Evolutionary conservation across 768 basidiomycete species (phyloP).

Genomic region (Hericium alpestre): DNA sequence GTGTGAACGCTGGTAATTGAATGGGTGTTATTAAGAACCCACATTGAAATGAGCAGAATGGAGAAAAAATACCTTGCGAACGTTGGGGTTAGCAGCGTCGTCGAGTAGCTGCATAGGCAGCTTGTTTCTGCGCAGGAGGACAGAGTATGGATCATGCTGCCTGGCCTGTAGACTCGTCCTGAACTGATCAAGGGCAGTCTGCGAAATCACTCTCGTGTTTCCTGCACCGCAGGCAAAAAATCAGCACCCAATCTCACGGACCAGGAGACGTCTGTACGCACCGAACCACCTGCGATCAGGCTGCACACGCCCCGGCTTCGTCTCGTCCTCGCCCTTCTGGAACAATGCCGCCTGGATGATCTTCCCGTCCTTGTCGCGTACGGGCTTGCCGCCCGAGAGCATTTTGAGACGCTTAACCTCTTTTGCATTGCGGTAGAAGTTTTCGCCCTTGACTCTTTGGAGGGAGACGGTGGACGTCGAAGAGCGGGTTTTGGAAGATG

Average conservation of each 20-base stretch:
- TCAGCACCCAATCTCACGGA: not conserved
- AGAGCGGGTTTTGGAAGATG: not conserved
- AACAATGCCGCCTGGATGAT: conserved; percentile 89
- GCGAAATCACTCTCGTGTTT: conserved; percentile 97
- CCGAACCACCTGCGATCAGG: conserved; percentile 98
- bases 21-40: not conserved
- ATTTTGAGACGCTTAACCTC: conserved; percentile 77
- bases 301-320: conserved; percentile 82
- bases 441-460: conserved; percentile 82
- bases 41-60: not conserved
- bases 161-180: conserved; percentile 74
- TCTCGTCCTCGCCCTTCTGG: conserved; percentile 90
- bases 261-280: conserved; percentile 27
- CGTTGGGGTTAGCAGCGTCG: conserved; percentile 72
- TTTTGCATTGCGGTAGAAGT: conserved; percentile 97
- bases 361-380: conserved; percentile 86
- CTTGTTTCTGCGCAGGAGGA: conserved; percentile 87
- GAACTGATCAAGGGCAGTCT: conserved; percentile 93
- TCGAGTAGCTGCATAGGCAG: conserved; percentile 94
- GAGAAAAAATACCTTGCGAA: conserved; percentile 49
- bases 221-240: conserved; percentile 36
- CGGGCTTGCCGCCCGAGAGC: conserved; percentile 84
- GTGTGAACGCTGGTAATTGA: conserved; percentile 58
- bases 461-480: conserved; percentile 20
- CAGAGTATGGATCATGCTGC: conserved; percentile 93